phyloP scores from a whole-genome alignment of 805 yeast species.

The Starmerella floris region DNA sequence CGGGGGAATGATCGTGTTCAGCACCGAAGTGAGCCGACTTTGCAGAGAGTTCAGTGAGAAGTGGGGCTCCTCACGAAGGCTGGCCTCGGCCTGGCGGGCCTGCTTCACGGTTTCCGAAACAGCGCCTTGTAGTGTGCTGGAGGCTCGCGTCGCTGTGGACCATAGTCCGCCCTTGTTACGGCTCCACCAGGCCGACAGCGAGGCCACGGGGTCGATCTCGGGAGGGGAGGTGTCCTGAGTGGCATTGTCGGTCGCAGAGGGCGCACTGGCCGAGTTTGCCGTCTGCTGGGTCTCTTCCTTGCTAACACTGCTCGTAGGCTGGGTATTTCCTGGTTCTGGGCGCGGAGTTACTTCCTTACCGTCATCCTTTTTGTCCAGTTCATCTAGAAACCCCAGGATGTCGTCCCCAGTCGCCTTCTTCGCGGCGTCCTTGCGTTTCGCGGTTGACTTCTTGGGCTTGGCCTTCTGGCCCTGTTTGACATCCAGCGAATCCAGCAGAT shows the following conservation, averaged over 20 bases:
- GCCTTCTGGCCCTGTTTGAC: conserved; percentile 16
- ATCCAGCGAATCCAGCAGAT: conserved; percentile 31
- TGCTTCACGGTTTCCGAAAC: conserved; percentile 28
- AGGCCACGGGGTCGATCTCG: conserved; percentile 25
- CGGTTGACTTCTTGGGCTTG: conserved; percentile 18
- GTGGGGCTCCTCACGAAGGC: conserved; percentile 27
- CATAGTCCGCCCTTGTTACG: conserved; percentile 30
- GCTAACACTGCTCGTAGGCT: not conserved
- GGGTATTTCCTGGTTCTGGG: not conserved
- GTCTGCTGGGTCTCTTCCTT: not conserved
- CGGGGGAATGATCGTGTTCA: conserved; percentile 35
- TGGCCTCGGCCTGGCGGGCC: conserved; percentile 29
- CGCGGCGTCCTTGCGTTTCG: conserved; percentile 11
- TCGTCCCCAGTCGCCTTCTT: conserved; percentile 29
- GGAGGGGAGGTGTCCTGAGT: conserved; percentile 1
- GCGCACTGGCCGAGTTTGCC: not conserved
- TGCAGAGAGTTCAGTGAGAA: conserved; percentile 23
- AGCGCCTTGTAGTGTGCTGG: conserved; percentile 12
- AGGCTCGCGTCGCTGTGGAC: conserved; percentile 29
- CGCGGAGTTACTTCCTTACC: not conserved
- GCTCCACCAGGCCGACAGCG: conserved; percentile 29
- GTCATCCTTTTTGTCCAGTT: conserved; percentile 19
- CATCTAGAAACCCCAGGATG: conserved; percentile 32
- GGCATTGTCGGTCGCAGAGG: not conserved
- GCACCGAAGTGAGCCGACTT: conserved; percentile 28